Conservation (phyloP, 495 filamentous ascomycete genomes). For the Neurospora sublineolata region DNA sequence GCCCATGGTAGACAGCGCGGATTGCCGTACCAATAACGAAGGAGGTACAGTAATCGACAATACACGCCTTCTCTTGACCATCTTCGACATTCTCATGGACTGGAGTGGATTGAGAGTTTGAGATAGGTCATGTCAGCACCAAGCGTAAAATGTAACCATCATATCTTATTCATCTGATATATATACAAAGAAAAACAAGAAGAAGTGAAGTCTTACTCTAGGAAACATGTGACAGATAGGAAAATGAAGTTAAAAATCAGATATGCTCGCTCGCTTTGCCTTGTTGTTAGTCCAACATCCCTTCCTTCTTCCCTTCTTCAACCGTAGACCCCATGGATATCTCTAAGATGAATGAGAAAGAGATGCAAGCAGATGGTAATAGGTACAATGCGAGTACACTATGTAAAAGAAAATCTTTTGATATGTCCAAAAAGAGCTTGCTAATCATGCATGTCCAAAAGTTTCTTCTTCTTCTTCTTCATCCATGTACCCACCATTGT, state of each 20-base stretch:
- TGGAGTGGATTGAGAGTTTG: neutral
- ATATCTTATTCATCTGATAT: neutral
- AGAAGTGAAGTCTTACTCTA: neutral
- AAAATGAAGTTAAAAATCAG: neutral
- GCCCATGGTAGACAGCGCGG: no score
- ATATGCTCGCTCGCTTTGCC: no score
- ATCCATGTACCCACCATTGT: no score
- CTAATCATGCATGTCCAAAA: neutral
- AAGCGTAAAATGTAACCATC: neutral
- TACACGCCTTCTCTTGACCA: no score
- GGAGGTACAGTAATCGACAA: no score
- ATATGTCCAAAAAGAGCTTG: neutral
- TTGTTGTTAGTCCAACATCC: neutral
- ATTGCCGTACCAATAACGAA: no score
- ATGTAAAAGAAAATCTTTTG: no score
- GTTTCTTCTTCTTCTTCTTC: neutral
- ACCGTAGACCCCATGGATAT: no score
- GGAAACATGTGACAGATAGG: no score
- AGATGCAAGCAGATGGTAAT: neutral
- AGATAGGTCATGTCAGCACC: neutral
- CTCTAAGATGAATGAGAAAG: neutral
- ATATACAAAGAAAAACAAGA: neutral
- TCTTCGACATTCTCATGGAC: no score
- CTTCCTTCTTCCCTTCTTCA: neutral
- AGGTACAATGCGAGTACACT: no score